A percentile compares a stretch with the other conserved stretches of the same genome.
These are phyloP conservation scores for Tylopilus orsonianus DNA, from an alignment of 1,284 basidiomycete genomes.

Conservation along the genomic window DNA sequence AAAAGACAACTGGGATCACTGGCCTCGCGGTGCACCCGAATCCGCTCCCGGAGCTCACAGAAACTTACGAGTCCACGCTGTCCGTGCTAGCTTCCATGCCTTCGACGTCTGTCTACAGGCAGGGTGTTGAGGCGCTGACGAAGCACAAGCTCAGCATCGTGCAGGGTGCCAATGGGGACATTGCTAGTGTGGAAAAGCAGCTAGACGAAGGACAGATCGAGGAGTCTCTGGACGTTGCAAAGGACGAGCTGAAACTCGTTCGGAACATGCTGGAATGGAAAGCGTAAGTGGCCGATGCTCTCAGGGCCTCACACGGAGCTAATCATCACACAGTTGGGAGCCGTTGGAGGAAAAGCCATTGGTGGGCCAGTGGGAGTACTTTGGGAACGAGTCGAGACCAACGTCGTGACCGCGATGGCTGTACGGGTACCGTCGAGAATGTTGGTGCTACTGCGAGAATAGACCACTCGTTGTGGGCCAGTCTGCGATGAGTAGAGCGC, in stretches of 20 bases:
- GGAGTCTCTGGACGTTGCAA: conserved; percentile 79
- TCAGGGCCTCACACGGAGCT: conserved; percentile 4
- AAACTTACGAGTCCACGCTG: conserved; percentile 83
- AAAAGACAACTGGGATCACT: conserved; percentile 79
- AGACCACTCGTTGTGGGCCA: neutral
- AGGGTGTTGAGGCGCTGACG: conserved; percentile 87
- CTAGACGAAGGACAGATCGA: conserved; percentile 82
- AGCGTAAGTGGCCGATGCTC: conserved; percentile 64
- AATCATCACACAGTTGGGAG: conserved; percentile 67
- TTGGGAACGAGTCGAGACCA: conserved; percentile 46
- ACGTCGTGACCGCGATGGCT: conserved; percentile 22
- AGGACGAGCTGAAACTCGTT: conserved; percentile 79
- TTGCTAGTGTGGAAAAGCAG: conserved; percentile 68
- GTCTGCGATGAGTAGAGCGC: conserved; percentile 1
- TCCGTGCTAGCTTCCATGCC: conserved; percentile 72
- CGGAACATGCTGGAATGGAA: conserved; percentile 94
- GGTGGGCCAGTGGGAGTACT: conserved; percentile 86
- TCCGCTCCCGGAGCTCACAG: conserved; percentile 75
- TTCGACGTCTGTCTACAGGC: conserved; percentile 83
- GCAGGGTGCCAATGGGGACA: conserved; percentile 64
- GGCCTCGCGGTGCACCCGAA: conserved; percentile 74
- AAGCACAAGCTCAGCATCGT: conserved; percentile 79
- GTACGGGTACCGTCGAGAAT: too few species aligned
- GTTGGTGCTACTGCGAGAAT: conserved; percentile 8
- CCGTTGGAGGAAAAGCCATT: conserved; percentile 79